A percentile compares a stretch with the other conserved stretches of the same genome.
Conservation (phyloP, 306 rosid species). For the Hippophae rhamnoides region DNA sequence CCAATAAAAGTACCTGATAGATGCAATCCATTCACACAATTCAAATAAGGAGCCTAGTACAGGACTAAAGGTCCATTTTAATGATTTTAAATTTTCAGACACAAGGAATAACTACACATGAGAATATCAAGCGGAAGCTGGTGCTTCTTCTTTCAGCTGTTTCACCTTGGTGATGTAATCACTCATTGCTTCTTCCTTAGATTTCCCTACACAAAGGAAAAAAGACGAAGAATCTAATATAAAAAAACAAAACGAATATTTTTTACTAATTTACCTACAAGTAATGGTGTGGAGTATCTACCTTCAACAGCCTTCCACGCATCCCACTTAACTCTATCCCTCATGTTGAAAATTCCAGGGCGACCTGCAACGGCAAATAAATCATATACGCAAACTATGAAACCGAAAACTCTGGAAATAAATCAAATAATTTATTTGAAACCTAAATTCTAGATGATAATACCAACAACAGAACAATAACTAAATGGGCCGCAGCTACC, state of each 20-base stretch:
- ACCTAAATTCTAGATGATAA: too few species aligned
- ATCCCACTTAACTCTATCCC: slow-evolving; percentile 94
- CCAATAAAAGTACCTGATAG: too few species aligned
- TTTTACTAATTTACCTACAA: neutral
- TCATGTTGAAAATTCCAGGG: slow-evolving; percentile 78
- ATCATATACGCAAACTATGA: too few species aligned
- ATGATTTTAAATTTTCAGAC: slow-evolving; percentile 13
- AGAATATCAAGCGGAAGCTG: slow-evolving; percentile 10
- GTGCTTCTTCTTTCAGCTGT: slow-evolving; percentile 69
- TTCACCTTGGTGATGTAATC: slow-evolving; percentile 92
- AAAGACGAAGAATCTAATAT: neutral
- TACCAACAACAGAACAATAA: too few species aligned
- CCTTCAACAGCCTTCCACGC: slow-evolving; percentile 98
- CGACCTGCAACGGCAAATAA: slow-evolving; percentile 44
- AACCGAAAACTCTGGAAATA: too few species aligned
- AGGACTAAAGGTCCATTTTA: too few species aligned
- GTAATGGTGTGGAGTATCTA: slow-evolving; percentile 10
- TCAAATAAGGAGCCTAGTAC: too few species aligned
- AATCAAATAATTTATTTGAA: too few species aligned
- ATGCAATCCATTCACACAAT: too few species aligned
- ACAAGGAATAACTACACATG: slow-evolving; percentile 11
- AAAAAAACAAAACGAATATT: neutral
- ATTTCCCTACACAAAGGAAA: slow-evolving; percentile 42
- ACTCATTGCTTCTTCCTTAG: slow-evolving; percentile 76
- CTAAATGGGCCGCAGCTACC: too few species aligned